phyloP scores from a whole-genome alignment of 208 protist species.

The Endotrypanum monterogeii region DNA sequence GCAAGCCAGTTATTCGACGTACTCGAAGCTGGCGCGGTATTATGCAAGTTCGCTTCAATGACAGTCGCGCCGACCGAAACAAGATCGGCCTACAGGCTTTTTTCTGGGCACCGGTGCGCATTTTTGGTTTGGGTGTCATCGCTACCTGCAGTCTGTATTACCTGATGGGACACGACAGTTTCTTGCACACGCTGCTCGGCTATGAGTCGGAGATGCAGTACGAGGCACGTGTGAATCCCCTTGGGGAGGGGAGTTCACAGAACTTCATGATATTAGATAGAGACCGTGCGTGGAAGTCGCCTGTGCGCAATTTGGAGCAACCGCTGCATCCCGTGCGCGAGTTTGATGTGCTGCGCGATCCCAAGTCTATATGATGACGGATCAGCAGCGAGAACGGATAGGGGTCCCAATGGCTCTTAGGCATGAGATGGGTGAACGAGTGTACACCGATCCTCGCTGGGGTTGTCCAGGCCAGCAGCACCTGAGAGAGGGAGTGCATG shows the following conservation, averaged over 20 bases:
- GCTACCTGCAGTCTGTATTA: constrained; percentile 62
- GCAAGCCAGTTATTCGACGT: constrained; percentile 77
- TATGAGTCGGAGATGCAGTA: constrained; percentile 93
- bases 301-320: constrained; percentile 74
- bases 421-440: too few species aligned
- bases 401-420: not conserved
- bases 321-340: constrained; percentile 67
- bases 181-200: constrained; percentile 81
- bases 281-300: constrained; percentile 72
- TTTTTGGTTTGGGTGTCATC: constrained; percentile 69
- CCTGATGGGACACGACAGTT: constrained; percentile 76
- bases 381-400: not conserved
- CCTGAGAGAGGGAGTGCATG: too few species aligned
- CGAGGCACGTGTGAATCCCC: constrained; percentile 82
- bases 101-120: constrained; percentile 73
- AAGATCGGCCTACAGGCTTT: constrained; percentile 58
- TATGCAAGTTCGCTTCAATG: constrained; percentile 90
- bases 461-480: too few species aligned
- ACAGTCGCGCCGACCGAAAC: constrained; percentile 72
- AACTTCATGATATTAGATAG: constrained; percentile 55
- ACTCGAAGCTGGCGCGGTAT: constrained; percentile 90
- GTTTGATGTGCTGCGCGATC: constrained; percentile 82
- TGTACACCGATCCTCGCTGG: not conserved
- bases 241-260: constrained; percentile 16
- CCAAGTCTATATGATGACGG: constrained; percentile 51